These are phyloP conservation scores for Hysterangium stoloniferum DNA, from an alignment of 768 basidiomycete genomes.

Conservation along the genomic window DNA sequence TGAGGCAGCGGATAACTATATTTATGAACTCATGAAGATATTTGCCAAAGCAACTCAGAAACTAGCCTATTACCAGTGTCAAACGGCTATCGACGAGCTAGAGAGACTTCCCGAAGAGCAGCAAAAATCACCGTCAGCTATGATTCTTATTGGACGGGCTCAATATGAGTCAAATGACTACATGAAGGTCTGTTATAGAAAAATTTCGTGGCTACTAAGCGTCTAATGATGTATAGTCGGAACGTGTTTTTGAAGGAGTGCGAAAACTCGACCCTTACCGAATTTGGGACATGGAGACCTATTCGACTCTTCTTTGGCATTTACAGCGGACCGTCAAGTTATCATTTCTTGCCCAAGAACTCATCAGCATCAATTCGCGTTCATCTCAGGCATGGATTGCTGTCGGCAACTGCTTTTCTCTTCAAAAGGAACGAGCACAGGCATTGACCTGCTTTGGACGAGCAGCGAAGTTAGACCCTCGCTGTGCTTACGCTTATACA, in stretches of 20 bases:
- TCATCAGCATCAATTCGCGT: conserved; percentile 76
- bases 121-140: conserved; percentile 66
- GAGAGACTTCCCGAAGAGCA: conserved; percentile 68
- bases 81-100: conserved; percentile 65
- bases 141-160: conserved; percentile 78
- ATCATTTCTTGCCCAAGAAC: conserved; percentile 88
- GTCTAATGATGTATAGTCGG: conserved; percentile 47
- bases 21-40: conserved; percentile 71
- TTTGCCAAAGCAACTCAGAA: conserved; percentile 78
- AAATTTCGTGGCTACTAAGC: conserved; percentile 19
- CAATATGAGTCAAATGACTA: conserved; percentile 91
- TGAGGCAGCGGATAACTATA: conserved; percentile 72
- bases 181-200: conserved; percentile 54
- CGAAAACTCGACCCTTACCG: conserved; percentile 86
- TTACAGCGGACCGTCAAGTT: conserved; percentile 75
- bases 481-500: conserved; percentile 93
- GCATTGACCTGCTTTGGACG: conserved; percentile 92
- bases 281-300: conserved; percentile 89
- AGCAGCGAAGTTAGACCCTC: conserved; percentile 81
- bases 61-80: conserved; percentile 69
- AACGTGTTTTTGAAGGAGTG: conserved; percentile 78
- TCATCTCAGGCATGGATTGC: conserved; percentile 93
- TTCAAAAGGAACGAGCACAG: conserved; percentile 89
- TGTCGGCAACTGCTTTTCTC: conserved; percentile 89
- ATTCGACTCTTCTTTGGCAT: conserved; percentile 95